phyloP scores from a whole-genome alignment of 495 filamentous ascomycete species.

The Halenospora varia region DNA sequence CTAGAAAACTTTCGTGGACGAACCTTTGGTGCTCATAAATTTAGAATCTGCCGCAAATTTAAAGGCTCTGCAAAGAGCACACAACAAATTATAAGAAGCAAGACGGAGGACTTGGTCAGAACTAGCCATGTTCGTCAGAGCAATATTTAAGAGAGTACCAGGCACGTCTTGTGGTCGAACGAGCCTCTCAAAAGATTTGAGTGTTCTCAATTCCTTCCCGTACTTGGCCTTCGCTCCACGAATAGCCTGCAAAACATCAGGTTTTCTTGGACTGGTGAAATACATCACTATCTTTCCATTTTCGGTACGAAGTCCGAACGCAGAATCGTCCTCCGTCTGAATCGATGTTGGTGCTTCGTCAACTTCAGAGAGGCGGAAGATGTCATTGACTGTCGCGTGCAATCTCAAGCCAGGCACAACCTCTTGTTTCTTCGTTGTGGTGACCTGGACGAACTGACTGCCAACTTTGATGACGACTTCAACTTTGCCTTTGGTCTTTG shows the following conservation, averaged over 20 bases:
- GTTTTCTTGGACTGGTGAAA: constrained; percentile 57
- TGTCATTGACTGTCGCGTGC: constrained; percentile 60
- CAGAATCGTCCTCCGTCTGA: constrained; percentile 60
- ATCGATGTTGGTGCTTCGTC: constrained; percentile 60
- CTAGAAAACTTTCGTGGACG: constrained; percentile 1
- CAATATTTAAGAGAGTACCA: constrained; percentile 60
- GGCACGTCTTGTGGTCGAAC: constrained; percentile 65
- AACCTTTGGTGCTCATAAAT: constrained; percentile 55
- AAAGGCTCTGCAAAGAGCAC: constrained; percentile 59
- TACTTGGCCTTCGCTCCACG: constrained; percentile 55
- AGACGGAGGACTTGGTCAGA: constrained; percentile 51
- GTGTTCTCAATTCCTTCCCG: constrained; percentile 51
- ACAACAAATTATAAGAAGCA: constrained; percentile 59
- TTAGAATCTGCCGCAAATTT: constrained; percentile 56
- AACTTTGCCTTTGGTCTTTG: constrained; percentile 62
- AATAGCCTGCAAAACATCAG: constrained; percentile 56
- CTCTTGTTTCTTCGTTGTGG: constrained; percentile 61
- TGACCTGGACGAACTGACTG: constrained; percentile 63
- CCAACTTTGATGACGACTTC: constrained; percentile 63
- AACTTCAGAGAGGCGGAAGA: constrained; percentile 59
- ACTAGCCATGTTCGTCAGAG: constrained; percentile 58
- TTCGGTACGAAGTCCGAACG: constrained; percentile 61
- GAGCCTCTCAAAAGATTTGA: constrained; percentile 54
- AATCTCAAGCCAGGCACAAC: constrained; percentile 53
- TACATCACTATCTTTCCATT: constrained; percentile 66